A percentile compares a stretch with the other conserved stretches of the same genome.
phyloP scores from a whole-genome alignment of 495 filamentous ascomycete genomes.

The Aspergillus biplanus region DNA sequence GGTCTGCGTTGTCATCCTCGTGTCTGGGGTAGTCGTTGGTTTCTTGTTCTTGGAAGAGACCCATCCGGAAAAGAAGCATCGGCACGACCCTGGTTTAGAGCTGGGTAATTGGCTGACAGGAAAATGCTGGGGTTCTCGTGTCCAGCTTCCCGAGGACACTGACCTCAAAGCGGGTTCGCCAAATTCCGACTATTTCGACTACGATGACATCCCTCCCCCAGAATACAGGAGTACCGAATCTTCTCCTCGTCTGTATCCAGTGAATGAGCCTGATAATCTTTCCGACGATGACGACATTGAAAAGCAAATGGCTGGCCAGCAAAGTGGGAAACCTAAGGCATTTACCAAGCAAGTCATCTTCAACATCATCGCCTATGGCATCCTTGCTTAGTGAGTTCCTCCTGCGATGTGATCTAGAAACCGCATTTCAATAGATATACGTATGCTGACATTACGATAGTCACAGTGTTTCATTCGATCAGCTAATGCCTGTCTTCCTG shows the following conservation, averaged over 20 bases:
- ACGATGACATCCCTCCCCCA: constrained; percentile 62
- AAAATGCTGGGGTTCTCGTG: constrained; percentile 45
- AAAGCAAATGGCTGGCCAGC: constrained; percentile 35
- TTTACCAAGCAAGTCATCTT: constrained; percentile 83
- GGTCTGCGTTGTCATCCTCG: constrained; percentile 79
- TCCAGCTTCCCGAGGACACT: constrained; percentile 39
- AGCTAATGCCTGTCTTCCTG: constrained; percentile 88
- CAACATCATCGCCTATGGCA: constrained; percentile 86
- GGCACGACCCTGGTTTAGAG: constrained; percentile 75
- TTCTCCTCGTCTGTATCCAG: constrained; percentile 60
- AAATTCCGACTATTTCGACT: constrained; percentile 54
- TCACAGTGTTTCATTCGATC: constrained; percentile 90
- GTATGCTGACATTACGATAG: constrained; percentile 56
- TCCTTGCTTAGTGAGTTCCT: constrained; percentile 87
- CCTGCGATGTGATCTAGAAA: constrained; percentile 9
- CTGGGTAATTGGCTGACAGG: constrained; percentile 73
- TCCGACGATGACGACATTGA: constrained; percentile 49
- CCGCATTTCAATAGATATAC: constrained; percentile 15
- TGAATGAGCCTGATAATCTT: constrained; percentile 32
- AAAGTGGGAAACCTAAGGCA: constrained; percentile 47
- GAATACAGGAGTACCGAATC: constrained; percentile 68
- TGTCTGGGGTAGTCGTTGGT: constrained; percentile 78
- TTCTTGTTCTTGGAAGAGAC: constrained; percentile 95
- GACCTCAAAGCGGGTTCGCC: constrained; percentile 37
- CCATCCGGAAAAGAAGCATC: constrained; percentile 78